Evolutionary conservation across 176 grass and related monocot genomes (phyloP).

Genomic region (Musa acuminata): DNA sequence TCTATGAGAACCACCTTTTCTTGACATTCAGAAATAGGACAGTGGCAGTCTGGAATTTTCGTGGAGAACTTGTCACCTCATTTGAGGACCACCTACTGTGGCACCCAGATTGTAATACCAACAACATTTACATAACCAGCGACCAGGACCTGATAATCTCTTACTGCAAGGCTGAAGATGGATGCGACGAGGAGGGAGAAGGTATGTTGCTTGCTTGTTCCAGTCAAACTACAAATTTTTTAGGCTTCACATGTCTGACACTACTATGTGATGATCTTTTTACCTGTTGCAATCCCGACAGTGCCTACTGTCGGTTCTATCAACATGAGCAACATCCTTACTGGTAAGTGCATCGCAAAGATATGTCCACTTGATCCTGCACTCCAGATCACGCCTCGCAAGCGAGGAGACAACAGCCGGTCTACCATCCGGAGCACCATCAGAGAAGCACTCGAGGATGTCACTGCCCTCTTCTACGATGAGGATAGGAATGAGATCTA

Average conservation of each 20-base stretch:
- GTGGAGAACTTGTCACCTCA: conserved; percentile 7
- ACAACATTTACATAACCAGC: conserved; percentile 20
- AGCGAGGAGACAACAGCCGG: background rate
- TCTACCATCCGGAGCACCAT: conserved; percentile 5
- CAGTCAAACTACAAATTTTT: background rate
- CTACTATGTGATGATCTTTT: background rate
- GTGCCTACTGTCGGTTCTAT: background rate
- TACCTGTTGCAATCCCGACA: background rate
- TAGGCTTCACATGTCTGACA: no score
- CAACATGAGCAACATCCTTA: conserved; percentile 16
- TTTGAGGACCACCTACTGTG: conserved; percentile 16
- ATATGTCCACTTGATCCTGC: conserved; percentile 1
- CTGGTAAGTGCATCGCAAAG: conserved; percentile 8
- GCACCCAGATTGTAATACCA: conserved; percentile 1
- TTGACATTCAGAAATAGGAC: conserved; percentile 2
- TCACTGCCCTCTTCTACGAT: conserved; percentile 8
- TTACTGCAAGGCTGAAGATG: conserved; percentile 5
- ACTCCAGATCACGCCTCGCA: background rate
- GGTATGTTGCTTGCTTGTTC: background rate
- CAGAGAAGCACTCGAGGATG: background rate
- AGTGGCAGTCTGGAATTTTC: conserved; percentile 3
- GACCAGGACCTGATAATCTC: conserved; percentile 21
- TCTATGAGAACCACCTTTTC: conserved; percentile 7
- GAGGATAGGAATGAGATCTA: conserved; percentile 20
- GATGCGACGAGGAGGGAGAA: background rate